Conservation (phyloP, 495 filamentous ascomycete species). For the Cenococcum geophilum region DNA sequence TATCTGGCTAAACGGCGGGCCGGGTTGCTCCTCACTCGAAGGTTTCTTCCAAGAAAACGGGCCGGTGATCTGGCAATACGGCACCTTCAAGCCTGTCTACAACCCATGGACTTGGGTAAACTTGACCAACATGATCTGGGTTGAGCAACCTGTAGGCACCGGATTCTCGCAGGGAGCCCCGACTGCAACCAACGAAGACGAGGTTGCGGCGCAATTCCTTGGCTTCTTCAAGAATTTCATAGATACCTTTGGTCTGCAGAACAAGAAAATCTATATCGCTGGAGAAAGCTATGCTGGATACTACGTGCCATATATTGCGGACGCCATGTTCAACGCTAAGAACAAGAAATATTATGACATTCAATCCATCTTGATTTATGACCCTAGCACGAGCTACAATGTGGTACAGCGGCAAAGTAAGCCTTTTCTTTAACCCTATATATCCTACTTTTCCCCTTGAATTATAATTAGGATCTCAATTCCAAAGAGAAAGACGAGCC, state of each 20-base stretch:
- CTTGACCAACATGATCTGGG: conserved; percentile 68
- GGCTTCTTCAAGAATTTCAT: conserved; percentile 62
- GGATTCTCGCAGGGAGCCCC: conserved; percentile 55
- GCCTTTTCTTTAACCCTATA: conserved; percentile 3
- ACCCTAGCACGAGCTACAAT: conserved; percentile 39
- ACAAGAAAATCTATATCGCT: conserved; percentile 56
- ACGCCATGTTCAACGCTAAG: conserved; percentile 64
- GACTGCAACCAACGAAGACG: conserved; percentile 49
- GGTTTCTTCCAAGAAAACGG: conserved; percentile 42
- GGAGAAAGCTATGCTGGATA: conserved; percentile 65
- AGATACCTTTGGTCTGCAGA: conserved; percentile 53
- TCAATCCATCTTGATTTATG: conserved; percentile 60
- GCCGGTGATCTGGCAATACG: conserved; percentile 40
- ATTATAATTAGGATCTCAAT: no score
- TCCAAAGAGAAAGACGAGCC: no score
- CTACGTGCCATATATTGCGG: conserved; percentile 75
- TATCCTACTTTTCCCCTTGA: no score
- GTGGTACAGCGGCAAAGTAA: conserved; percentile 39
- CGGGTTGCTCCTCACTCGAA: conserved; percentile 37
- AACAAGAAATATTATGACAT: conserved; percentile 62
- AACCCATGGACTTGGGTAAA: conserved; percentile 55
- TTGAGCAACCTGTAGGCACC: conserved; percentile 74
- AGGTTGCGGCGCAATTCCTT: conserved; percentile 54
- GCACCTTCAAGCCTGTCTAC: conserved; percentile 34
- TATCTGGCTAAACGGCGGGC: conserved; percentile 40